These are phyloP conservation scores for Hemerocallis citrina DNA, from an alignment of 106 monocot genomes.

Conservation along the genomic window DNA sequence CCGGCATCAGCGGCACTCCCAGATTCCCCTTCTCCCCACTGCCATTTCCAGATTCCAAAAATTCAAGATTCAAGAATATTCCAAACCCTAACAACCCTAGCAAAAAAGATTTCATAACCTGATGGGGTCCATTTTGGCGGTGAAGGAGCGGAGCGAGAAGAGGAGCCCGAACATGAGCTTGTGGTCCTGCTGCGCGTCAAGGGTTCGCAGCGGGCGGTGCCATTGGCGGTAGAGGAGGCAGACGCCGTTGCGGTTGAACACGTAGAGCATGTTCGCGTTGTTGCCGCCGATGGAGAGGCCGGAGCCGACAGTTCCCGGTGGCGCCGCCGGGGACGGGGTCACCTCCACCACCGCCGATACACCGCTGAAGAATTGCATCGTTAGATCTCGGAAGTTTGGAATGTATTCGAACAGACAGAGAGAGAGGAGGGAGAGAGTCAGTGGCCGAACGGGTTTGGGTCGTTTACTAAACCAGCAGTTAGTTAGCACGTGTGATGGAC, in stretches of 20 bases:
- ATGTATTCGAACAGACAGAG: too few relatives aligned
- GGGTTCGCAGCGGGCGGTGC: constrained; percentile 85
- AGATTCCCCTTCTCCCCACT: constrained; percentile 85
- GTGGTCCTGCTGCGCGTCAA: constrained; percentile 82
- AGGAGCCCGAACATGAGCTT: constrained; percentile 99
- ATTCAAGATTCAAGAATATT: neutral
- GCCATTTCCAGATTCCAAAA: too few relatives aligned
- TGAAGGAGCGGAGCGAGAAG: constrained; percentile 97
- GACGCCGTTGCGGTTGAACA: constrained; percentile 83
- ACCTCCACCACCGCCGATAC: constrained; percentile 42
- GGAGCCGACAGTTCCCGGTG: constrained; percentile 61
- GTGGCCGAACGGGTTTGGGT: too few relatives aligned
- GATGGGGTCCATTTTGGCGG: constrained; percentile 92
- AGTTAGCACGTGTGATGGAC: too few relatives aligned
- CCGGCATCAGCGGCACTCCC: constrained; percentile 88
- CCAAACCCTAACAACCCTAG: neutral
- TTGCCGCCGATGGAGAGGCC: constrained; percentile 48
- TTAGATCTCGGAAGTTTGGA: too few relatives aligned
- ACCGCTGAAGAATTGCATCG: constrained; percentile 95
- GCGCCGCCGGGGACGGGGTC: constrained; percentile 46
- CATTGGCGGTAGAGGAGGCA: constrained; percentile 91
- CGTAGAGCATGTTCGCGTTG: constrained; percentile 81
- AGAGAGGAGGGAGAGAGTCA: too few relatives aligned
- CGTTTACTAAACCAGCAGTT: too few relatives aligned
- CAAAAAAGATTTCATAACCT: constrained; percentile 26